Conservation (phyloP, 2,329 filamentous ascomycete species). For the Trichoderma breve region DNA sequence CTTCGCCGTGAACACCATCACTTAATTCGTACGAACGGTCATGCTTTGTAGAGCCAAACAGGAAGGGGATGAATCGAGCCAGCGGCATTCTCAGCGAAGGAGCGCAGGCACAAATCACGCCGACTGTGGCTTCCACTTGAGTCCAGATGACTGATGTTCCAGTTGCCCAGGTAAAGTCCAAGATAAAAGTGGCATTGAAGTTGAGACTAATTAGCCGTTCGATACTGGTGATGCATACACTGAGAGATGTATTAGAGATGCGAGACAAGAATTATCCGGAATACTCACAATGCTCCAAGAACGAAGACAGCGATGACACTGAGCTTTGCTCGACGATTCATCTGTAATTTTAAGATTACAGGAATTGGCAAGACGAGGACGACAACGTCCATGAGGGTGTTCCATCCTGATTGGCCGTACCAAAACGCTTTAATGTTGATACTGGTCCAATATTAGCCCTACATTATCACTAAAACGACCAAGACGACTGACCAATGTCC, state of each 20-base stretch:
- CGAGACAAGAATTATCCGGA: no score
- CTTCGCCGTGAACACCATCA: not conserved
- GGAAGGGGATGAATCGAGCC: not conserved
- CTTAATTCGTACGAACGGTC: not conserved
- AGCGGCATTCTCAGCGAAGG: conserved; percentile 6
- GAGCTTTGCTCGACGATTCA: conserved; percentile 11
- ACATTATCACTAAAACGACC: not conserved
- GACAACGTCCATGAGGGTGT: conserved; percentile 8
- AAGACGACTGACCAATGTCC: not conserved
- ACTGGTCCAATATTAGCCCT: not conserved
- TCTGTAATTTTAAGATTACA: conserved; percentile 1
- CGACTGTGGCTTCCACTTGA: conserved; percentile 11
- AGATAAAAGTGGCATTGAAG: conserved; percentile 9
- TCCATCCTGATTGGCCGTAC: conserved; percentile 15
- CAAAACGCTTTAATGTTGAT: conserved; percentile 15
- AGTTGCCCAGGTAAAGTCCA: conserved; percentile 8
- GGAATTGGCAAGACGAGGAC: conserved; percentile 5
- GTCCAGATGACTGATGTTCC: conserved; percentile 11
- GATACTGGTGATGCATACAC: conserved; percentile 7
- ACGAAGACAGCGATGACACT: conserved; percentile 6
- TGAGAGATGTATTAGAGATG: not conserved
- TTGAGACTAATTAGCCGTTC: conserved; percentile 11
- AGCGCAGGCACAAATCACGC: conserved; percentile 9
- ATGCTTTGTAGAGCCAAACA: conserved; percentile 4
- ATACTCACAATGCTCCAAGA: conserved; percentile 5